Evolutionary conservation across 257 asterid genomes (phyloP).

Genomic region (Scutellaria minor): DNA sequence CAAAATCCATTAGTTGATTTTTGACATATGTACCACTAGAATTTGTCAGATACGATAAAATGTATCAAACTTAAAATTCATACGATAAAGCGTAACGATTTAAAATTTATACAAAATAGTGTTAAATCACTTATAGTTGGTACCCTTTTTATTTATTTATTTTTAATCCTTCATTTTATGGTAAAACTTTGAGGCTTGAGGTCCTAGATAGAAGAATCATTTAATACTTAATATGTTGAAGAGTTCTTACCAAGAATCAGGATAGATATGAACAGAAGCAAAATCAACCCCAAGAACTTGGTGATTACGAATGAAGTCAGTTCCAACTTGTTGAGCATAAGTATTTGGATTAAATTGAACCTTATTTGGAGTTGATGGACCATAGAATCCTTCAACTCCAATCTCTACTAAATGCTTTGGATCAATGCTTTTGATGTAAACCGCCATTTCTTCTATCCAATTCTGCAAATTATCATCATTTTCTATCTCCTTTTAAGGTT

Average conservation of each 20-base stretch:
- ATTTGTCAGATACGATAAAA: too few species aligned
- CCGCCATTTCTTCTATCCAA: conserved; percentile 81
- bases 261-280: conserved; percentile 93
- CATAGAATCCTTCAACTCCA: conserved; percentile 92
- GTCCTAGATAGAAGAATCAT: not conserved
- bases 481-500: not conserved
- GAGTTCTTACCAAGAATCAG: conserved; percentile 77
- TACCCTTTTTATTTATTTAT: too few species aligned
- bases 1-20: too few species aligned
- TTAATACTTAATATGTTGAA: not conserved
- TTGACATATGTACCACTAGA: too few species aligned
- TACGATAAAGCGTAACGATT: too few species aligned
- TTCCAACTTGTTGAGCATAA: conserved; percentile 85
- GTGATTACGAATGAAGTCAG: conserved; percentile 93
- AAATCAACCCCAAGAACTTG: conserved; percentile 93
- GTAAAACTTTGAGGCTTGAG: too few species aligned
- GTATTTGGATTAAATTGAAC: conserved; percentile 77
- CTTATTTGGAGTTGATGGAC: conserved; percentile 77
- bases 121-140: too few species aligned
- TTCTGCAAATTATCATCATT: conserved; percentile 41
- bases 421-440: conserved; percentile 76
- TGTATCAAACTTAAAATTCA: too few species aligned
- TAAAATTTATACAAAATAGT: too few species aligned
- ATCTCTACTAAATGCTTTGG: conserved; percentile 89
- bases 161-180: too few species aligned